These are phyloP conservation scores for Phlebiopsis gigantea DNA, from an alignment of 768 basidiomycete species.

Conservation along the genomic window DNA sequence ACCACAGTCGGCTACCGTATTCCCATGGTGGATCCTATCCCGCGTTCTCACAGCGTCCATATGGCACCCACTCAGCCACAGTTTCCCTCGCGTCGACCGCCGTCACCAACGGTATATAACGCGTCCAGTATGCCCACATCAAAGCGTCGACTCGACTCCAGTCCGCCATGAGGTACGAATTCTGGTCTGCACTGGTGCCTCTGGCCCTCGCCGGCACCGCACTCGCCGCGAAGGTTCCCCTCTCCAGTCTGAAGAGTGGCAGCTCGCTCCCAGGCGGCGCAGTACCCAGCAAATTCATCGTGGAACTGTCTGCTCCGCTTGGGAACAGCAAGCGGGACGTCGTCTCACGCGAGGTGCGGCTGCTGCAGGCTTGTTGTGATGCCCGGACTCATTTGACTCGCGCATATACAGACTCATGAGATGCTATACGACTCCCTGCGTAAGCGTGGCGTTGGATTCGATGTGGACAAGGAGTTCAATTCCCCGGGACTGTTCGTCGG, in stretches of 20 bases:
- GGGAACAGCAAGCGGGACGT: constrained; percentile 21
- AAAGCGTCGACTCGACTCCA: neutral
- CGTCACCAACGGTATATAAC: neutral
- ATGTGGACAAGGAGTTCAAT: constrained; percentile 49
- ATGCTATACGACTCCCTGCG: constrained; percentile 42
- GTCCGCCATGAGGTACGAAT: constrained; percentile 8
- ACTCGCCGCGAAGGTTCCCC: constrained; percentile 14
- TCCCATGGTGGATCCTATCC: neutral
- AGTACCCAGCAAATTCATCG: constrained; percentile 37
- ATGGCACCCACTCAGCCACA: neutral
- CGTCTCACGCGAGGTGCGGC: constrained; percentile 14
- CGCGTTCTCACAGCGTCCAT: neutral
- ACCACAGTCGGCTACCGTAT: neutral
- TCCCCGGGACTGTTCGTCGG: constrained; percentile 52
- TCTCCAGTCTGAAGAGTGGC: constrained; percentile 11
- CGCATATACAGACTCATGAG: constrained; percentile 38
- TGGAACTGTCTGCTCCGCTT: constrained; percentile 32
- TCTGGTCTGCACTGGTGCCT: neutral
- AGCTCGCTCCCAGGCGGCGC: constrained; percentile 16
- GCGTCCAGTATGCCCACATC: neutral
- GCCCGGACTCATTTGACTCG: neutral
- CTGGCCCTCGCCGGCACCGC: neutral
- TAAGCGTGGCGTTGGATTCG: constrained; percentile 38
- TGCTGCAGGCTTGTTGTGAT: neutral
- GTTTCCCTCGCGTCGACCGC: neutral